A percentile compares a stretch with the other conserved stretches of the same genome.
Evolutionary conservation across 2,329 filamentous ascomycete genomes (phyloP).

Genomic region (Xylariaceae sp.): DNA sequence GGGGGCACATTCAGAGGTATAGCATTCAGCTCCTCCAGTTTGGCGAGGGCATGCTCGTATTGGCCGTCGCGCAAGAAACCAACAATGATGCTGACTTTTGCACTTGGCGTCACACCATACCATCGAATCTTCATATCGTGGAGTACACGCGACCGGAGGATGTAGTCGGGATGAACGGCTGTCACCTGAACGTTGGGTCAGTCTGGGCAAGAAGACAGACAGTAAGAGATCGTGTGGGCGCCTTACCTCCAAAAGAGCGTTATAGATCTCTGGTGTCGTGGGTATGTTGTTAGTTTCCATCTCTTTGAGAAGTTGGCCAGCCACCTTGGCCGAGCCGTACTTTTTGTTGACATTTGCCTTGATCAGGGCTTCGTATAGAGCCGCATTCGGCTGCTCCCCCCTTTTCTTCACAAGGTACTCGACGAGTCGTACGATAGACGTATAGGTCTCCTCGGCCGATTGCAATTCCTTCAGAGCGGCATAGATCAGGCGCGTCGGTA

Average conservation of each 20-base stretch:
- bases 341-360: conserved; percentile 59
- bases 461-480: conserved; percentile 41
- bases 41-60: conserved; percentile 71
- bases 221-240: conserved; percentile 1
- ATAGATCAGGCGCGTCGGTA: conserved; percentile 39
- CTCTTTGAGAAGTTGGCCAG: conserved; percentile 62
- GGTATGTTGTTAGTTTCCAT: conserved; percentile 59
- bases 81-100: conserved; percentile 62
- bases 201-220: neutral
- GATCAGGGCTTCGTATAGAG: conserved; percentile 70
- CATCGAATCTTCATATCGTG: conserved; percentile 69
- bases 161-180: conserved; percentile 79
- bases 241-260: conserved; percentile 47
- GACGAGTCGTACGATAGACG: conserved; percentile 43
- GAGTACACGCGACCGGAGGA: conserved; percentile 66
- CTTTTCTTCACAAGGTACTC: conserved; percentile 54
- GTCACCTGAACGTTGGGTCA: conserved; percentile 48
- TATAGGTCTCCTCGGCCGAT: conserved; percentile 35
- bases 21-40: conserved; percentile 61
- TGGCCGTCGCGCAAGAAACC: conserved; percentile 77
- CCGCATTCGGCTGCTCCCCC: conserved; percentile 48
- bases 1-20: conserved; percentile 50
- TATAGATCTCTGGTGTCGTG: conserved; percentile 62
- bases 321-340: conserved; percentile 60
- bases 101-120: conserved; percentile 57